phyloP scores from a whole-genome alignment of 176 grass and related monocot genomes.

The Rhipidocladum racemiflorum region DNA sequence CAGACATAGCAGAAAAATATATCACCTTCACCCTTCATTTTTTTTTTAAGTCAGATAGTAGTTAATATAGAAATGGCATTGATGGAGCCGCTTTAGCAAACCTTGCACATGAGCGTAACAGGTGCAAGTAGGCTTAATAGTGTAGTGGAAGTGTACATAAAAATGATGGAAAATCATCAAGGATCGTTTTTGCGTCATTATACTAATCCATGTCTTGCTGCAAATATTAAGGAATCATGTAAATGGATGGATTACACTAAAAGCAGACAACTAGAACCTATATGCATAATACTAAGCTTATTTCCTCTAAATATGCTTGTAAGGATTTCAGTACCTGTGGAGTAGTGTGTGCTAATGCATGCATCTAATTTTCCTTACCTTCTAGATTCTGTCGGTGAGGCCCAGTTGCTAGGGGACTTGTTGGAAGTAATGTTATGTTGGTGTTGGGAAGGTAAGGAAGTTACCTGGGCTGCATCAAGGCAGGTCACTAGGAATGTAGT shows the following conservation, averaged over 20 bases:
- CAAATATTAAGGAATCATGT: conserved; percentile 3
- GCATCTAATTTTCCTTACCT: conserved; percentile 31
- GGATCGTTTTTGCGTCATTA: neutral
- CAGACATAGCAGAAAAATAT: neutral
- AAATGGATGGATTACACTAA: neutral
- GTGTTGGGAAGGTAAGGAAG: conserved; percentile 31
- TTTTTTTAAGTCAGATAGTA: neutral
- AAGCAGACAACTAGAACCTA: neutral
- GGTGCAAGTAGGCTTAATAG: neutral
- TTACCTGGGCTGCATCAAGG: neutral
- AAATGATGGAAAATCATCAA: neutral
- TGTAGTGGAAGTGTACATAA: neutral
- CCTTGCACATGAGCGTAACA: neutral
- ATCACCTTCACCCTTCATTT: neutral
- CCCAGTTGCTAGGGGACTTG: conserved; percentile 33
- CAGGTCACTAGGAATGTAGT: conserved; percentile 1
- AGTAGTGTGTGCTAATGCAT: conserved; percentile 44
- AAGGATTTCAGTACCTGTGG: conserved; percentile 15
- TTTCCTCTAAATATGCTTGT: neutral
- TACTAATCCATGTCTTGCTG: neutral
- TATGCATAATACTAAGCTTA: neutral
- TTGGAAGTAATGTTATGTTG: conserved; percentile 33
- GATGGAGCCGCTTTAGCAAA: neutral
- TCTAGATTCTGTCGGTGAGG: conserved; percentile 33
- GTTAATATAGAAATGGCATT: neutral